Percentiles rank a stretch among this genome's conserved stretches.
These are phyloP conservation scores for Backusella psychrophila DNA, from an alignment of 192 early-diverging fungal genomes.

Conservation along the genomic window DNA sequence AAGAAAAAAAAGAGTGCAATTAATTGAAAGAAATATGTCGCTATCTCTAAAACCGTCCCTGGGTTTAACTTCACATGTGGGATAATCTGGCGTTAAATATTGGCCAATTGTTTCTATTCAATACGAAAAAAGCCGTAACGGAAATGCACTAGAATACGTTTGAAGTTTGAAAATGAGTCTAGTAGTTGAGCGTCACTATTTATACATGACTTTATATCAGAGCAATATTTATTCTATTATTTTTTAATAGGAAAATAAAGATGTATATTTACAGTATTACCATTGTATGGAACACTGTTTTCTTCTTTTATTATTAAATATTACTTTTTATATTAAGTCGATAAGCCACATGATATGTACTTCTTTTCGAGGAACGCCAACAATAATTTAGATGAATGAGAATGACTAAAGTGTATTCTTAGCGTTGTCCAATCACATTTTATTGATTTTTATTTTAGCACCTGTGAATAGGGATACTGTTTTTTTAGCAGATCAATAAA, in stretches of 20 bases:
- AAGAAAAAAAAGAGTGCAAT: neutral
- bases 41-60: neutral
- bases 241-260: neutral
- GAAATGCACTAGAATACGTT: neutral
- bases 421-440: neutral
- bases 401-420: neutral
- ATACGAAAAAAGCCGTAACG: neutral
- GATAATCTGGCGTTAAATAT: neutral
- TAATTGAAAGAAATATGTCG: neutral
- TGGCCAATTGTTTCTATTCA: neutral
- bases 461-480: neutral
- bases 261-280: neutral
- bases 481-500: neutral
- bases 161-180: neutral
- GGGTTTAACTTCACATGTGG: neutral
- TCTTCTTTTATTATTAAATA: neutral
- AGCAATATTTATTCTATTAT: neutral
- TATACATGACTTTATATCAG: neutral
- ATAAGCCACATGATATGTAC: neutral
- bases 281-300: neutral
- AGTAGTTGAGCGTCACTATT: neutral
- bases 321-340: neutral
- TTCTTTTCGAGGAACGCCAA: neutral
- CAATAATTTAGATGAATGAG: no score
- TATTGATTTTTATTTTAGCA: neutral